Conservation (phyloP, 2,329 filamentous ascomycete genomes). For the Rutstroemia sp. region DNA sequence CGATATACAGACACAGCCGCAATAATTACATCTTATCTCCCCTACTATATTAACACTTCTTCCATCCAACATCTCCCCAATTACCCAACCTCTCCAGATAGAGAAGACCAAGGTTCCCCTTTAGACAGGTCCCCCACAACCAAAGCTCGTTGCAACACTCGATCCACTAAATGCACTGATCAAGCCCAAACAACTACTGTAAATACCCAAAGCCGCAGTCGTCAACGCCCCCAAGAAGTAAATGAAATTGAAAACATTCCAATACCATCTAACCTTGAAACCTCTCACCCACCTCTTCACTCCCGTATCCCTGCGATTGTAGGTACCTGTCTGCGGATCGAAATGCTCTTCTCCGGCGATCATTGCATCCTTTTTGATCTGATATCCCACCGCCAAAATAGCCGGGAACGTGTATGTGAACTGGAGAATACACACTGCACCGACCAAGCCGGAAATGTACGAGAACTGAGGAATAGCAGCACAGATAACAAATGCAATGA, state of each 20-base stretch:
- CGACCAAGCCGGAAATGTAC: constrained; percentile 33
- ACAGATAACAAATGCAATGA: constrained; percentile 45
- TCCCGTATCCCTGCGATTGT: constrained; percentile 5
- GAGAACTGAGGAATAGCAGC: constrained; percentile 42
- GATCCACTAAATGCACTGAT: constrained; percentile 1
- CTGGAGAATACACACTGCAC: constrained; percentile 37
- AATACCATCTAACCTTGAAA: constrained; percentile 14
- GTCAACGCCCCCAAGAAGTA: constrained; percentile 20
- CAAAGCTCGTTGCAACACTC: constrained; percentile 4
- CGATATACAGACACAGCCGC: no score
- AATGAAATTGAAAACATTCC: constrained; percentile 17
- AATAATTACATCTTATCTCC: no score
- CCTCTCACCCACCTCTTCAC: constrained; percentile 17
- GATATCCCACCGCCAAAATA: constrained; percentile 25
- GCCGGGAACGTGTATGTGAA: constrained; percentile 42
- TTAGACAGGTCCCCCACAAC: not conserved
- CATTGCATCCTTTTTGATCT: constrained; percentile 26
- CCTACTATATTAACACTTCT: no score
- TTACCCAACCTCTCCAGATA: not conserved
- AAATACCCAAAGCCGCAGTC: constrained; percentile 21
- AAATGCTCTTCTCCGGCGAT: constrained; percentile 26
- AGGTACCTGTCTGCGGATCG: constrained; percentile 18
- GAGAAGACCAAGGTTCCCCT: not conserved
- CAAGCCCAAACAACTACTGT: constrained; percentile 10
- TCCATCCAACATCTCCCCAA: not conserved